These are phyloP conservation scores for Pachysandra terminalis DNA, from an alignment of 164 flowering plant species.

Conservation along the genomic window DNA sequence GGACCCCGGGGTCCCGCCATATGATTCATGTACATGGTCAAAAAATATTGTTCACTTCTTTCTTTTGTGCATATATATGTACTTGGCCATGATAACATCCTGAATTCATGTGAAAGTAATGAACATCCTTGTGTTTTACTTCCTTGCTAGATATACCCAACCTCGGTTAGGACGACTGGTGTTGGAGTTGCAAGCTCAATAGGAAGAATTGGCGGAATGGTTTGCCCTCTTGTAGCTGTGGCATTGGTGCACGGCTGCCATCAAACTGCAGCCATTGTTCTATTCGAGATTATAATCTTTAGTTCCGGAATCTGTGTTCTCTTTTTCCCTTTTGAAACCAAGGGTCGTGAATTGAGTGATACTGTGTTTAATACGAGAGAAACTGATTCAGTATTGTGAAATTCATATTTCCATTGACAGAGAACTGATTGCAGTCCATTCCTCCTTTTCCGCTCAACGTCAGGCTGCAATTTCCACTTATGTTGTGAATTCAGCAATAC, in stretches of 20 bases:
- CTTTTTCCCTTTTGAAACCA: conserved; percentile 75
- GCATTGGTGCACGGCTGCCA: conserved; percentile 67
- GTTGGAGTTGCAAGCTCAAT: conserved; percentile 65
- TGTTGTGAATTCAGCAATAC: too few relatives aligned
- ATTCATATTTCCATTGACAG: too few relatives aligned
- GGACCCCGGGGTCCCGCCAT: too few relatives aligned
- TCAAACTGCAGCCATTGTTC: conserved; percentile 49
- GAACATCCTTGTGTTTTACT: background rate
- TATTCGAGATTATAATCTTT: conserved; percentile 52
- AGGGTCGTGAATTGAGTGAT: conserved; percentile 54
- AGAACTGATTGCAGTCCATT: too few relatives aligned
- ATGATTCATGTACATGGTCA: too few relatives aligned
- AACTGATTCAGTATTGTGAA: background rate
- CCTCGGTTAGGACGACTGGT: conserved; percentile 65
- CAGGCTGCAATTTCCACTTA: too few relatives aligned
- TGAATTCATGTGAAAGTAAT: background rate
- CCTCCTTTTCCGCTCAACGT: too few relatives aligned
- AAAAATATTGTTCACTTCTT: too few relatives aligned
- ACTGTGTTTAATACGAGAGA: conserved; percentile 19
- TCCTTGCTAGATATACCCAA: conserved; percentile 61
- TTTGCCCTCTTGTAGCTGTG: conserved; percentile 88
- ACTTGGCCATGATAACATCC: too few relatives aligned
- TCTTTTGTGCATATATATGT: too few relatives aligned
- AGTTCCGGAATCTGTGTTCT: conserved; percentile 52
- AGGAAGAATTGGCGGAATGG: conserved; percentile 78